Conservation (phyloP, 2,329 filamentous ascomycete species). For the Pseudogymnoascus sp. region DNA sequence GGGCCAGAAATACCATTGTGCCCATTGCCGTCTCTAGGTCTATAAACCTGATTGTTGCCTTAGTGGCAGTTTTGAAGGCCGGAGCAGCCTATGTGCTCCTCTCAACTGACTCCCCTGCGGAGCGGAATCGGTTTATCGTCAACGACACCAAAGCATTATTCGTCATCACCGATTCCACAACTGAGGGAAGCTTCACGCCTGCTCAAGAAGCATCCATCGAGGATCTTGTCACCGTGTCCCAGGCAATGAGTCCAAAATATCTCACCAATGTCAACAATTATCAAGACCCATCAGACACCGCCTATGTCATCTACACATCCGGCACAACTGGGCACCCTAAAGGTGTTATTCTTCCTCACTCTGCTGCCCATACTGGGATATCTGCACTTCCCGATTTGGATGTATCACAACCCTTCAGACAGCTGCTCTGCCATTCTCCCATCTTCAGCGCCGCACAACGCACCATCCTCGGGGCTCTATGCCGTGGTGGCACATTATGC, state of each 20-base stretch:
- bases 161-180: not conserved
- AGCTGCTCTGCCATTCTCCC: slow-evolving; percentile 31
- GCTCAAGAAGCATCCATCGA: not conserved
- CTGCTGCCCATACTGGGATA: slow-evolving; percentile 56
- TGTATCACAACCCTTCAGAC: slow-evolving; percentile 26
- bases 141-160: not conserved
- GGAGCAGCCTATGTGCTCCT: slow-evolving; percentile 8
- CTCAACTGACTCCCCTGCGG: not conserved
- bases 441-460: slow-evolving; percentile 5
- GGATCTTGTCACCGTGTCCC: not conserved
- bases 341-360: slow-evolving; percentile 14
- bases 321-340: slow-evolving; percentile 14
- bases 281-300: slow-evolving; percentile 7
- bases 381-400: slow-evolving; percentile 47
- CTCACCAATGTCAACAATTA: slow-evolving; percentile 3
- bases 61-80: slow-evolving; percentile 6
- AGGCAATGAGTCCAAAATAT: not conserved
- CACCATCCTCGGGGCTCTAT: slow-evolving; percentile 9
- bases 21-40: slow-evolving; percentile 2
- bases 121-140: not conserved
- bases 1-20: slow-evolving; percentile 1
- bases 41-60: slow-evolving; percentile 5
- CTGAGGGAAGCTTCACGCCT: not conserved
- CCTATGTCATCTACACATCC: slow-evolving; percentile 16
- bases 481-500: slow-evolving; percentile 39